Base-by-base conservation (phyloP, 495 filamentous ascomycete species). In the Hyaloscypha hepaticicola region DNA sequence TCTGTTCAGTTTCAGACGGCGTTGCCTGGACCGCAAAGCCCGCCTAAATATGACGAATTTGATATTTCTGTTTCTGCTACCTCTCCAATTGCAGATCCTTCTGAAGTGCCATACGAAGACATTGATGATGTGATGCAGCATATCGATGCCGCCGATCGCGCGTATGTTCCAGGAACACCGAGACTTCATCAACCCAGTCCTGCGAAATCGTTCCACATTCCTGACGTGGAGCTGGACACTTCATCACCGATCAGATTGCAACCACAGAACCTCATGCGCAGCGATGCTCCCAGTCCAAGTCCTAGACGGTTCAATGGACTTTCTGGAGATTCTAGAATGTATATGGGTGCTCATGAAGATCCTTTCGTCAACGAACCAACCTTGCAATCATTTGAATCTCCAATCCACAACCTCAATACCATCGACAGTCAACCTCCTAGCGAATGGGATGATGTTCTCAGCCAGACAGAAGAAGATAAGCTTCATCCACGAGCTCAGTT, bases 401-500 rank as follows among this genome's bases (percentile, higher is more conserved):
- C 84, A 31, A 76, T 91, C 33, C 87, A 88, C 58, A 84, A 85
- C 58, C 80, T 94, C 48, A 86, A 90, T 66, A 87, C 81, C 48
- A 80, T 74, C 27, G 81, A 84, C 22, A 84, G 90, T 62, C 75
- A 87, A 14, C 88, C 90, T 45, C 80, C 86, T 66, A 96, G 91
- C 66, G 93, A 97, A 72, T 98, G 95, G 95, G 90, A 94, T 68
- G 90, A 91, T 73, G 87, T 88, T 59, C 84, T 97, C 64, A 91
- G 88, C 27, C 90, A 89, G 7, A 86, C 85, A 25, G 92, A 96
- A 65, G 91, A 95, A 64, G 83, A 83, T 56, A 96, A 93, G 74
- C 80, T 96, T 58, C 84, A 87, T 65, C 82, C 85, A 29, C 87
- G 90, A 21, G 80, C 81, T 26, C 81, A 81, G 50, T 97, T 96